Base-by-base conservation (phyloP, 352 stramenopile genomes). In the Phytophthora podocarpi region DNA sequence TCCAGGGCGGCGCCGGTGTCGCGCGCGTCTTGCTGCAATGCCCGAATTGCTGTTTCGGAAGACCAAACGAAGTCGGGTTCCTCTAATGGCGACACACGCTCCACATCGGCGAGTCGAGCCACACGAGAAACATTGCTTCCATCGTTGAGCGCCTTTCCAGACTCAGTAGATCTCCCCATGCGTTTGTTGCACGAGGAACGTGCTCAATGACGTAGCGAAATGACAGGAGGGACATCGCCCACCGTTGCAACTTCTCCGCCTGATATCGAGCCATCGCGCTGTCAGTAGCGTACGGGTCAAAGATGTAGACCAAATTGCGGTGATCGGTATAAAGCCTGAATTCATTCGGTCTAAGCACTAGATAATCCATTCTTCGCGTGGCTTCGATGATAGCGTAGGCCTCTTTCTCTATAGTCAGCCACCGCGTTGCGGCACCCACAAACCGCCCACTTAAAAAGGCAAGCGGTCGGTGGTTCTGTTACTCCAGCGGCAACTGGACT, bases 301-400 rank as follows among this genome's bases (percentile, higher is more conserved):
- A 74, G 0, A 66, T 41, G 20, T 74, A 57, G 1, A 66, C 54
- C 0, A 72, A 32, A 20, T 64, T 70, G 0, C 41, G 43, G 26
- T 68, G 69, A 16, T 74, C 59, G 4, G 42, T 66, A 21, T 48
- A 68, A 1, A 74, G n/a, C 0, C 21, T 21, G 30, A 73, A 69
- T 16, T 52, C 36, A 6, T 40, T 20, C 8, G 48, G 41, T 20
- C 52, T 13, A 4, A 69, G 24, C 0, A 64, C 50, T 8, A 74
- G 5, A 26, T 74, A 64, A 2, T 26, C 23, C 2, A 63, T 23
- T 4, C 47, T 35, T 1, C 50, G 55, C 6, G 41, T 55, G 10
- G 51, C 37, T 11, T 31, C 39, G 4, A 64, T 23, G 3, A 67
- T 64, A 0, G 64, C 50, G 26, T 55, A 68, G 0, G 46, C 64